Conservation (phyloP, 257 asterid genomes). For the Penstemon davidsonii region DNA sequence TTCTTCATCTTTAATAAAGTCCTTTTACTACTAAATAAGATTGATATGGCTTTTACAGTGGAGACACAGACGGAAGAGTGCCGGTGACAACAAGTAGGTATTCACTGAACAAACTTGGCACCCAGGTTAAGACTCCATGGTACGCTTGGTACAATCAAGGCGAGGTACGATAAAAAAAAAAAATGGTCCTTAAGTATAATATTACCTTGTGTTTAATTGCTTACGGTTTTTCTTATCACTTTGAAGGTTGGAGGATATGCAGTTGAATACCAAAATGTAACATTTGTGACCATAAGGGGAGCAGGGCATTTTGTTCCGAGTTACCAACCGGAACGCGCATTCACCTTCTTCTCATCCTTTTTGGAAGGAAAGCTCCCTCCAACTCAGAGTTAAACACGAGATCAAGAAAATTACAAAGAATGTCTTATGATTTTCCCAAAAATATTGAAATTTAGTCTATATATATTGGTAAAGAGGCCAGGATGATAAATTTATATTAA, state of each 20-base stretch:
- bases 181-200: not conserved
- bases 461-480: too few species aligned
- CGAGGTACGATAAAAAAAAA: slow-evolving; percentile 32
- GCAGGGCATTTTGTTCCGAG: slow-evolving; percentile 66
- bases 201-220: too few species aligned
- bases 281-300: slow-evolving; percentile 60
- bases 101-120: slow-evolving; percentile 46
- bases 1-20: not conserved
- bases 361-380: slow-evolving; percentile 41
- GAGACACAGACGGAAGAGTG: slow-evolving; percentile 51
- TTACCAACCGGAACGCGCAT: slow-evolving; percentile 57
- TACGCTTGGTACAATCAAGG: slow-evolving; percentile 55
- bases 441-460: too few species aligned
- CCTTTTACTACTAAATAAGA: not conserved
- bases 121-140: slow-evolving; percentile 49
- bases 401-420: not conserved
- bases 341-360: slow-evolving; percentile 45
- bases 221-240: not conserved
- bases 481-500: too few species aligned
- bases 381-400: not conserved
- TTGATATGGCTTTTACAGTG: slow-evolving; percentile 37
- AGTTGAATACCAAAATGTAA: slow-evolving; percentile 54
- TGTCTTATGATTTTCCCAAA: too few species aligned
- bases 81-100: slow-evolving; percentile 62
- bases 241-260: slow-evolving; percentile 62